phyloP scores from a whole-genome alignment of 768 basidiomycete species.

The Psilocybe cubensis region DNA sequence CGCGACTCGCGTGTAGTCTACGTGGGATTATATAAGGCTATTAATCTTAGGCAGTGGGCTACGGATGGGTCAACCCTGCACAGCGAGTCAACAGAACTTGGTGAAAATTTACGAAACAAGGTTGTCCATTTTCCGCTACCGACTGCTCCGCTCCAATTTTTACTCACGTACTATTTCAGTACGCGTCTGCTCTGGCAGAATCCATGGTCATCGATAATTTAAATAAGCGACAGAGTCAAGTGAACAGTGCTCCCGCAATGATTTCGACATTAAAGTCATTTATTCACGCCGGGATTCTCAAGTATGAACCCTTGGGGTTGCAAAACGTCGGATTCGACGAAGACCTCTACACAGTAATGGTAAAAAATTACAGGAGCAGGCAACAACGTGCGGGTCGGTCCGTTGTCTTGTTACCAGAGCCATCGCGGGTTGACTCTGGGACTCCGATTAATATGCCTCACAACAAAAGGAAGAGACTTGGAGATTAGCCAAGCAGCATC shows the following conservation, averaged over 20 bases:
- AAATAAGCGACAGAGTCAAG: background rate
- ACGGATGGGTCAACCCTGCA: background rate
- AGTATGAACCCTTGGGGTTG: slow-evolving; percentile 17
- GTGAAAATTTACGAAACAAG: background rate
- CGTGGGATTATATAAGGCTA: slow-evolving; percentile 7
- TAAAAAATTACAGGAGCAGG: background rate
- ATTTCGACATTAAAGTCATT: background rate
- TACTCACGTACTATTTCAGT: background rate
- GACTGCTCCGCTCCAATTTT: no score
- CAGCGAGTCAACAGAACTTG: background rate
- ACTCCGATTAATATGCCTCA: background rate
- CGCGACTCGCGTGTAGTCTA: background rate
- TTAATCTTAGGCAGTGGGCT: background rate
- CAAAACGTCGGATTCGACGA: slow-evolving; percentile 22
- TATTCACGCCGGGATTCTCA: slow-evolving; percentile 10
- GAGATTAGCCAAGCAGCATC: background rate
- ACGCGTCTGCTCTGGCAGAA: background rate
- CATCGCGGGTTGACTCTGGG: no score
- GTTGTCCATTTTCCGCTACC: no score
- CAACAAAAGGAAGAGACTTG: background rate
- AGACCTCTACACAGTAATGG: slow-evolving; percentile 9
- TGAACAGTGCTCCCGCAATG: background rate
- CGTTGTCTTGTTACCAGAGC: background rate
- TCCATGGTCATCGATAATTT: background rate
- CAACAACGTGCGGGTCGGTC: background rate